Evolutionary conservation across 192 early-diverging fungal genomes (phyloP).

Genomic region (Geranomyces variabilis): DNA sequence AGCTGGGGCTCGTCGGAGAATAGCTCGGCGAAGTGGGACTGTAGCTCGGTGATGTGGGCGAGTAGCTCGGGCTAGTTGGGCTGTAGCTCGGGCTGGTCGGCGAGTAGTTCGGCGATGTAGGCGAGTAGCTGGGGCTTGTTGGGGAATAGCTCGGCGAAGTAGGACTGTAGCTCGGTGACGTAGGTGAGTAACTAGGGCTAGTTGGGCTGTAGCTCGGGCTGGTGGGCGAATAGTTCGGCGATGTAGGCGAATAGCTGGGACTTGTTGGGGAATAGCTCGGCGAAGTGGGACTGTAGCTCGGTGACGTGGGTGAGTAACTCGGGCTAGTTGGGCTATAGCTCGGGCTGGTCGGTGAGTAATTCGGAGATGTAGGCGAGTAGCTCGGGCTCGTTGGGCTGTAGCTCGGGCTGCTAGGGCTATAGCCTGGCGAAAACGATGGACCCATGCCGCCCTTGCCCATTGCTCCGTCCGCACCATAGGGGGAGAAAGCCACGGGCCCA

Average conservation of each 20-base stretch:
- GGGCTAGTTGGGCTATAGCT: conserved; percentile 62
- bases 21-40: conserved; percentile 75
- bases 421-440: conserved; percentile 63
- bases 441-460: conserved; percentile 57
- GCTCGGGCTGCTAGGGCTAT: conserved; percentile 60
- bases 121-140: conserved; percentile 74
- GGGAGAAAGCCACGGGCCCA: conserved; percentile 82
- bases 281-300: conserved; percentile 72
- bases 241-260: conserved; percentile 67
- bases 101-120: conserved; percentile 75
- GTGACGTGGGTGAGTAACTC: conserved; percentile 71
- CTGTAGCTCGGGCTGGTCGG: conserved; percentile 56
- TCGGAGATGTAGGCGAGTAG: conserved; percentile 76
- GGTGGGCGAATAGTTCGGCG: conserved; percentile 79
- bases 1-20: conserved; percentile 71
- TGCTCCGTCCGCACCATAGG: conserved; percentile 75
- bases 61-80: conserved; percentile 78
- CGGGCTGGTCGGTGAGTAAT: conserved; percentile 75
- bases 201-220: conserved; percentile 77
- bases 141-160: conserved; percentile 60
- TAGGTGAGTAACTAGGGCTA: conserved; percentile 62
- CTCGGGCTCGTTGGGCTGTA: conserved; percentile 74
- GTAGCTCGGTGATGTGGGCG: conserved; percentile 74
- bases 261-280: conserved; percentile 63
- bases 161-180: conserved; percentile 60